phyloP scores from a whole-genome alignment of 2,329 filamentous ascomycete genomes.

The Aspergillus fijiensis region DNA sequence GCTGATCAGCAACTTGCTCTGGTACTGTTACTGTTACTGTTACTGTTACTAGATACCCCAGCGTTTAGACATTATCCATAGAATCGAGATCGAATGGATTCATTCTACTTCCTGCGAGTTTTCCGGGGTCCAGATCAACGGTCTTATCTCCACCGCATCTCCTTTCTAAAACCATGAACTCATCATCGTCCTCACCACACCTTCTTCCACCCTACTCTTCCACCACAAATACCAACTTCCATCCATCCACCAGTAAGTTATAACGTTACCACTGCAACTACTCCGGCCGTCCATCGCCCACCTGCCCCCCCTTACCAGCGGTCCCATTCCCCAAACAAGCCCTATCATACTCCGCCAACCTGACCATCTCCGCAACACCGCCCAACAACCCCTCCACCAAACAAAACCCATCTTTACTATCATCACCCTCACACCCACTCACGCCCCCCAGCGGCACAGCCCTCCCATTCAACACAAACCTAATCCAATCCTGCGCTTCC shows the following conservation, averaged over 20 bases:
- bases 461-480: conserved; percentile 33
- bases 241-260: neutral
- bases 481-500: conserved; percentile 27
- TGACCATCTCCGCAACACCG: conserved; percentile 24
- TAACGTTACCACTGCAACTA: neutral
- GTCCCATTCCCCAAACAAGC: conserved; percentile 33
- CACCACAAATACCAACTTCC: neutral
- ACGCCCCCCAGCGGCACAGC: conserved; percentile 31
- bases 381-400: conserved; percentile 26
- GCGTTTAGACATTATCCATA: conserved; percentile 6
- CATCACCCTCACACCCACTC: conserved; percentile 23
- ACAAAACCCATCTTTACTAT: conserved; percentile 31
- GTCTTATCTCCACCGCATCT: no score
- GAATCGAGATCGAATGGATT: neutral
- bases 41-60: conserved; percentile 31
- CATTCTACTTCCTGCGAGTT: no score
- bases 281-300: conserved; percentile 25
- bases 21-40: conserved; percentile 10
- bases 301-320: conserved; percentile 20
- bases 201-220: neutral
- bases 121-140: no score
- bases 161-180: no score
- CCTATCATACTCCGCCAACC: conserved; percentile 29
- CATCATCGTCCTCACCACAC: no score
- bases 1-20: neutral